Base-by-base conservation (phyloP, 2,329 filamentous ascomycete species). In the Herpotrichia juniperi region DNA sequence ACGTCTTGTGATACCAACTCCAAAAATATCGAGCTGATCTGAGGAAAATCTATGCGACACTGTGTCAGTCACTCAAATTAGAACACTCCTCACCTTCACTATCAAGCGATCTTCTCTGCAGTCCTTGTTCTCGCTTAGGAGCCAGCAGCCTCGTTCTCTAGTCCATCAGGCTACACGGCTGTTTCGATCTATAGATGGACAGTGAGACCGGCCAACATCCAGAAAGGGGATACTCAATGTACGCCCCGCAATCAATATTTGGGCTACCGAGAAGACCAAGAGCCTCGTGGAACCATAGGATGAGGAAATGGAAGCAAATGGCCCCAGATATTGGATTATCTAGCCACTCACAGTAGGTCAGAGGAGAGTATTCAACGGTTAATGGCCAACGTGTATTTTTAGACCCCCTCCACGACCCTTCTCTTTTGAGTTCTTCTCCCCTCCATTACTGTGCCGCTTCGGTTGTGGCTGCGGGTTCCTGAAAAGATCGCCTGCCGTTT, bases 391-490 rank as follows among this genome's bases (percentile, higher is more conserved):
- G 21, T 40, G 7, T 24, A 24, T 40, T 40, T n/a, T 40, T 40
- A 40, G 19, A 25, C 3, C 19, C 4, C 3, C 37, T n/a, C n/a
- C n/a, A 2, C 19, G 7, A 19, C n/a, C 16, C 6, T 3, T 24
- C 14, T 6, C 7, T 25, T 37, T 19, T 37, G 7, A 5, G 4
- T 17, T 5, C 34, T 6, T 11, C 21, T 37, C n/a, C 9, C 17
- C 34, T 17, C 21, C 34, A 21, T 14, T 25, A 19, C 30, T 35
- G 11, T 31, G 26, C 26, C 24, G 25, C 40, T 28, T 43, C 40
- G 40, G 24, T 43, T 48, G 39, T 49, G 40, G 50, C 45, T 42
- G 19, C 46, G 46, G 45, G 50, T 53, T 53, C 50, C 50, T 48
- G 50, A 44, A 30, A 24, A 21, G 49, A 51, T 52, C 44, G 24